Percentiles rank a stretch among this genome's conserved stretches.
These are phyloP conservation scores for Aspergillus fumigatus DNA, from an alignment of 2,329 filamentous ascomycete genomes.

Conservation along the genomic window DNA sequence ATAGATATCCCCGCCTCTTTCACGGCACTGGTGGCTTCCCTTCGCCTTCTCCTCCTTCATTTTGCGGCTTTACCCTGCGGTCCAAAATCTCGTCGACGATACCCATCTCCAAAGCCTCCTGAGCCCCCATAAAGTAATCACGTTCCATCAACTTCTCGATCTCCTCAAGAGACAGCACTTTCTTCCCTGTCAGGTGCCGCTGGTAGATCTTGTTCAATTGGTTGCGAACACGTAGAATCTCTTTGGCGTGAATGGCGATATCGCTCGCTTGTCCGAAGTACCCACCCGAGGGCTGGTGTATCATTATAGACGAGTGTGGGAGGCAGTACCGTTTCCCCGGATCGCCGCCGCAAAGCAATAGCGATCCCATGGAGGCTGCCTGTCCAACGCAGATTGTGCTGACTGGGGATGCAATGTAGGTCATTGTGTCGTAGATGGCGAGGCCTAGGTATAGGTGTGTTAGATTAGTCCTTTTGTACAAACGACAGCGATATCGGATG, in stretches of 20 bases:
- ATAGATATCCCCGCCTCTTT: neutral
- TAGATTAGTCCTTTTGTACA: neutral
- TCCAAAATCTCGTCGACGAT: slow-evolving; percentile 86
- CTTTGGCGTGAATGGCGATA: slow-evolving; percentile 94
- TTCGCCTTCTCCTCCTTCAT: slow-evolving; percentile 18
- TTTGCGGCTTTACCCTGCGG: slow-evolving; percentile 31
- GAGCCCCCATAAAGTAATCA: slow-evolving; percentile 86
- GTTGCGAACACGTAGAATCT: slow-evolving; percentile 81
- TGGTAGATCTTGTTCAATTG: slow-evolving; percentile 90
- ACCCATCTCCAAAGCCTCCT: slow-evolving; percentile 83
- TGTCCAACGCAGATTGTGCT: slow-evolving; percentile 93
- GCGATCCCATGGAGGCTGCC: slow-evolving; percentile 89
- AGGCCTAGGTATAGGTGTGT: slow-evolving; percentile 35
- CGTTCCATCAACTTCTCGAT: slow-evolving; percentile 95
- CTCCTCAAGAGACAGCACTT: slow-evolving; percentile 68
- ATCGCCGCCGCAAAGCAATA: slow-evolving; percentile 81
- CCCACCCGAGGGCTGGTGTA: slow-evolving; percentile 86
- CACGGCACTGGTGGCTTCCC: slow-evolving; percentile 19
- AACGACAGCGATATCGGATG: neutral
- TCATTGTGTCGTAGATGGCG: slow-evolving; percentile 98
- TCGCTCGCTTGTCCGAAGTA: slow-evolving; percentile 67
- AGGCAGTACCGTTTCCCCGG: slow-evolving; percentile 81
- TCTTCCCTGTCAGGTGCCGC: slow-evolving; percentile 68
- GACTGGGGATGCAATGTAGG: slow-evolving; percentile 88
- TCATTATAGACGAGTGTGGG: slow-evolving; percentile 93